Evolutionary conservation across 1,139 yeast species (phyloP), one percentile per base, ranked within the genome.

Genomic region (Eremothecium cymbalariae): DNA sequence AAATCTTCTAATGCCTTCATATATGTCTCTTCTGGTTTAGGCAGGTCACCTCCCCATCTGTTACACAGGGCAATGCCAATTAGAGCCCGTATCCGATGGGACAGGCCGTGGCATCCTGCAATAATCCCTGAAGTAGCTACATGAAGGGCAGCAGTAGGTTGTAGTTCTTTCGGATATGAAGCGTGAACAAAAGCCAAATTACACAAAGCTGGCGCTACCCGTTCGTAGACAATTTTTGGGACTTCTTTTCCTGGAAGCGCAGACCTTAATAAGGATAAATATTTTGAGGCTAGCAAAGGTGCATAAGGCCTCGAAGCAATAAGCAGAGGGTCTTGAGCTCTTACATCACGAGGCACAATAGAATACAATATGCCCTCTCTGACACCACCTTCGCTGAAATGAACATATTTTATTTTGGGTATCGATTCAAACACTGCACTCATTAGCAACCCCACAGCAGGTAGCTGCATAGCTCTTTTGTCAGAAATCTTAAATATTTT

Each of bases 11-110:
- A 51, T 12, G 57, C 52, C 16, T 63, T 61, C 44, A 68, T 67
- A 42, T 64, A 64, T 17, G 45, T 52, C 33, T 63, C 67, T 41
- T 71, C 74, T 28, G 60, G 54, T 29, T 68, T 71, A 8, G 82
- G 78, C n/a, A 77, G 59, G 44, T 76, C 82, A 2, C 79, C 82
- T 21, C 85, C 85, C 85, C 85, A 78, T 44, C 86, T 63, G 46
- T 77, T 80, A 55, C 83, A 74, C 17, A 77, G 59, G 2, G 83
- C 81, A 24, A 78, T 65, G 0, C 85, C 85, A 8, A 77, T 65
- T 32, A 78, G 57, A 0, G 82, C 82, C 35, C 84, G 61, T 2
- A 73, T 72, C 45, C 74, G 68, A 50, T 78, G 85, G 1, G 81
- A 71, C 27, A 78, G 57, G 3, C 85, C 86, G 48, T 77, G 82